Conservation (phyloP, 2,329 filamentous ascomycete species). For the Claviceps humidiphila region DNA sequence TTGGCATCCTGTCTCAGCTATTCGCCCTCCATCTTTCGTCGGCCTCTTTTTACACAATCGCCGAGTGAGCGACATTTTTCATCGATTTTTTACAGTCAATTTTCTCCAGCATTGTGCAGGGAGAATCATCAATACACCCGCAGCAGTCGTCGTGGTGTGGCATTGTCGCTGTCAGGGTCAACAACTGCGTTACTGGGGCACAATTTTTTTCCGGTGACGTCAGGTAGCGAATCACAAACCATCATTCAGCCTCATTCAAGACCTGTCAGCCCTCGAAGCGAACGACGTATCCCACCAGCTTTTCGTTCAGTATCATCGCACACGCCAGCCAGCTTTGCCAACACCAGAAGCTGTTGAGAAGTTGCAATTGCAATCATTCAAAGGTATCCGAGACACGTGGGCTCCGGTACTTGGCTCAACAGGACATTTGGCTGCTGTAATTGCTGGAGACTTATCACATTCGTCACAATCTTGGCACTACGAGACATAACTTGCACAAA, state of each 20-base stretch:
- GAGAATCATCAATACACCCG: background rate
- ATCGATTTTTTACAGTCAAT: too few relatives aligned
- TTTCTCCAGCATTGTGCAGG: background rate
- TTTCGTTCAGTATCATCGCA: background rate
- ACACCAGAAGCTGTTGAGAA: background rate
- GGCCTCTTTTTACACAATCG: background rate
- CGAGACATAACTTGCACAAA: background rate
- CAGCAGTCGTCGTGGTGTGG: background rate
- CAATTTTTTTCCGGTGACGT: background rate
- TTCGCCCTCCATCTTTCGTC: background rate
- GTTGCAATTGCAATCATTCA: background rate
- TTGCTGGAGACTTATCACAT: background rate
- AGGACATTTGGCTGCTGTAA: background rate
- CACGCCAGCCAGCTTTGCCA: background rate
- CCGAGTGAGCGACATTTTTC: background rate
- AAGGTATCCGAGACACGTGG: background rate
- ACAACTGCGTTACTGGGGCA: background rate
- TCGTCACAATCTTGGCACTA: background rate
- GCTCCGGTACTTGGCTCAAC: background rate
- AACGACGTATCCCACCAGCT: background rate
- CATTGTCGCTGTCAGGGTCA: background rate
- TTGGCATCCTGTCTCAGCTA: background rate
- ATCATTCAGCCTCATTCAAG: background rate
- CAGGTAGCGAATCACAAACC: background rate
- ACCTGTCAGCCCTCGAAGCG: background rate